Base-by-base conservation (phyloP, 192 early-diverging fungal genomes). In the Helicostylum pulchrum region DNA sequence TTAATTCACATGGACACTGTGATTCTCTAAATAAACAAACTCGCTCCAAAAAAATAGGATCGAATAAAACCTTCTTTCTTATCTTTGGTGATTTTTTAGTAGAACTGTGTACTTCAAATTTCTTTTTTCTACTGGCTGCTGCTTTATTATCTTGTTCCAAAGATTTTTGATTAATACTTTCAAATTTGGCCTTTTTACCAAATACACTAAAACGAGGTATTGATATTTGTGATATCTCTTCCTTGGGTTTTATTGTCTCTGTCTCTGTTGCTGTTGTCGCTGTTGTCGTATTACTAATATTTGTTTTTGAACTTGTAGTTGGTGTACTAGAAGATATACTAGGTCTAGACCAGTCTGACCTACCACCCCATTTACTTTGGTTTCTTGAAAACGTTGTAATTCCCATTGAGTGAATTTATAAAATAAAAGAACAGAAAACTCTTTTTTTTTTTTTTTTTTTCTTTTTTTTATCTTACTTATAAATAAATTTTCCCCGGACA, bases 11-110 rank as follows among this genome's bases (percentile, higher is more conserved):
- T 17, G 89, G 89, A 64, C 70, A 83, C 73, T 90, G 81, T 11
- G 76, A 81, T 75, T 87, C 83, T 32, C 84, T 77, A 73, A 90
- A 90, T 59, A 87, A 76, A 60, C 82, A 79, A 43, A 90, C 78
- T 53, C 82, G 82, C 73, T 90, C 87, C 8, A 90, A 74, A 42
- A 87, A 51, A 3, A 43, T 74, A 7, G 81, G 63, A 32, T 86
- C 79, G 76, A 90, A 90, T 53, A 83, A 83, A 20, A 90, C 89
- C 1, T 39, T 44, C 19, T 26, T 59, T 8, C 21, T 59, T 85
- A 66, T 85, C 83, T 45, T 59, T 59, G 26, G 26, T 26, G 26
- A 26, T 20, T 45, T 59, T 36, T 43, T 59, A 15, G 12, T 45
- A 12, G 9, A 14, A 12, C 36, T 20, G 19, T 59, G 57, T 1